Conservation (phyloP, 352 stramenopile species). For the Pythium apleroticum region DNA sequence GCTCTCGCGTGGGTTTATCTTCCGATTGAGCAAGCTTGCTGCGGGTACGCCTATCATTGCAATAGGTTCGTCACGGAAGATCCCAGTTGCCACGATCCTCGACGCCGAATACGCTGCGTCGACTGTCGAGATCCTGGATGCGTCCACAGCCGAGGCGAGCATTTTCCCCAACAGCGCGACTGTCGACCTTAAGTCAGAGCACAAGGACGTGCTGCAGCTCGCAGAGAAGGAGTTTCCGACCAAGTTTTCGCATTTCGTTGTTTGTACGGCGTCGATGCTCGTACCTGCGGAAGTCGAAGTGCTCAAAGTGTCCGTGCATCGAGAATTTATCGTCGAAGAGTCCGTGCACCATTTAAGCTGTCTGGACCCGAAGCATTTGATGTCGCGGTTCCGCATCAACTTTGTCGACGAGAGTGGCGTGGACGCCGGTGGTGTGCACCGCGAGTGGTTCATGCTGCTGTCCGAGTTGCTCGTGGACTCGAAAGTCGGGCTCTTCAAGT, state of each 20-base stretch:
- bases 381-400: slow-evolving; percentile 43
- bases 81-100: background rate
- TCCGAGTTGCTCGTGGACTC: slow-evolving; percentile 58
- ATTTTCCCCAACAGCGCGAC: slow-evolving; percentile 17
- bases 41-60: background rate
- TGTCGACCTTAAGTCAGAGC: slow-evolving; percentile 8
- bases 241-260: slow-evolving; percentile 58
- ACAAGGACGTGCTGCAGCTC: slow-evolving; percentile 32
- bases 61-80: background rate
- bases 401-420: slow-evolving; percentile 56
- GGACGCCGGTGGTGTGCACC: slow-evolving; percentile 55
- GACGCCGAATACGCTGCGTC: slow-evolving; percentile 1
- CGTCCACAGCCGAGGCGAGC: slow-evolving; percentile 10
- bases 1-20: slow-evolving; percentile 7
- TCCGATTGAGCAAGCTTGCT: background rate
- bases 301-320: slow-evolving; percentile 43
- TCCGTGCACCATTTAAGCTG: slow-evolving; percentile 54
- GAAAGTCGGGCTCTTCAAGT: slow-evolving; percentile 53
- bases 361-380: slow-evolving; percentile 35
- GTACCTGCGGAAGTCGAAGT: slow-evolving; percentile 42
- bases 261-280: slow-evolving; percentile 36
- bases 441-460: slow-evolving; percentile 83
- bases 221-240: slow-evolving; percentile 41
- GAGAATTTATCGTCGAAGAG: slow-evolving; percentile 45
- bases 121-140: background rate